A percentile compares a stretch with the other conserved stretches of the same genome.
These are phyloP conservation scores for Termitomyces sp. DNA, from an alignment of 768 basidiomycete genomes.

Conservation along the genomic window DNA sequence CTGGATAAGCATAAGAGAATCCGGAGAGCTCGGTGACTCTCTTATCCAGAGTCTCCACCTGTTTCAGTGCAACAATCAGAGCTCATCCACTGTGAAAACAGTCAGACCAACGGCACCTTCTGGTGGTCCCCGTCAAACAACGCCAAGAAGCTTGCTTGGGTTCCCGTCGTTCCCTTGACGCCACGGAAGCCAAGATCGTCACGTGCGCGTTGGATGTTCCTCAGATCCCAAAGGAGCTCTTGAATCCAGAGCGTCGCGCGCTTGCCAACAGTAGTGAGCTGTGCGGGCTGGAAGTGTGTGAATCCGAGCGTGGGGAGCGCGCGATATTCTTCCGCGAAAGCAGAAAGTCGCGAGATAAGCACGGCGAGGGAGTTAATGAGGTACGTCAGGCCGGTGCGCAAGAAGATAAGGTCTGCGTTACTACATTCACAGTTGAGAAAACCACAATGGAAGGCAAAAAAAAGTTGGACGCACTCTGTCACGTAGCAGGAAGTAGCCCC, in stretches of 20 bases:
- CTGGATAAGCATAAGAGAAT: constrained; percentile 93
- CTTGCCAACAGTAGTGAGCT: constrained; percentile 97
- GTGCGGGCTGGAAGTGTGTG: constrained; percentile 98
- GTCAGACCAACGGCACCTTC: constrained; percentile 47
- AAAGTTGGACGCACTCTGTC: constrained; percentile 63
- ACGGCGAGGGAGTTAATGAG: constrained; percentile 85
- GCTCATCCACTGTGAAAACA: background rate
- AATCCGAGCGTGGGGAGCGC: constrained; percentile 93
- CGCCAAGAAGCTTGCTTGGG: constrained; percentile 92
- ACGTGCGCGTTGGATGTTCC: constrained; percentile 85
- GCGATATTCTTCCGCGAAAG: constrained; percentile 80
- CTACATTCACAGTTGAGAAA: constrained; percentile 33
- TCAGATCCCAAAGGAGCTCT: constrained; percentile 95
- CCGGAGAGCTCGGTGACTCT: constrained; percentile 89
- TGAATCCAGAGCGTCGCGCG: constrained; percentile 96
- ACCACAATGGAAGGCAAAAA: background rate
- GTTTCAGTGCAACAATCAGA: background rate
- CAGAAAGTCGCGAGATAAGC: constrained; percentile 82
- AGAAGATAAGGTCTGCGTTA: constrained; percentile 97
- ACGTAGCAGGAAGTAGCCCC: constrained; percentile 99
- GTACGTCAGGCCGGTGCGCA: constrained; percentile 80
- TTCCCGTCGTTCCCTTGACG: constrained; percentile 99
- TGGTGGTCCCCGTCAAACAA: constrained; percentile 94
- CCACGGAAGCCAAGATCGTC: constrained; percentile 96
- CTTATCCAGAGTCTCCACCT: constrained; percentile 87